Evolutionary conservation across 1,284 basidiomycete species (phyloP).

Genomic region (Lignosus rhinocerotis): DNA sequence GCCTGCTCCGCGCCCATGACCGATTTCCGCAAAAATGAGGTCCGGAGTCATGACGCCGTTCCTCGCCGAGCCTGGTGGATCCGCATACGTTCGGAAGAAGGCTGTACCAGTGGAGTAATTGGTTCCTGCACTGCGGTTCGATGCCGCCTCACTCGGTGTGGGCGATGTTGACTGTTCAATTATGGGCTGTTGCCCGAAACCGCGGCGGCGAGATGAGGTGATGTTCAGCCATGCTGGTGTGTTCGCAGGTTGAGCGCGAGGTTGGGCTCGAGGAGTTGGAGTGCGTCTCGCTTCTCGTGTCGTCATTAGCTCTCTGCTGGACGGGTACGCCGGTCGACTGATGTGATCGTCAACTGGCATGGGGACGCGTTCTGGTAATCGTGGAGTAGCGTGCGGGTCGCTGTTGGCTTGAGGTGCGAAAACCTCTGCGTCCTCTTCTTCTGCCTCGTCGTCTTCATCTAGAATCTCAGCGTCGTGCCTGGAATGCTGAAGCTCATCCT

Average conservation of each 20-base stretch:
- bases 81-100: slow-evolving; percentile 64
- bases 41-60: slow-evolving; percentile 71
- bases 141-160: slow-evolving; percentile 55
- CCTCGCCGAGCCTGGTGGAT: slow-evolving; percentile 41
- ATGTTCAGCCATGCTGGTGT: slow-evolving; percentile 20
- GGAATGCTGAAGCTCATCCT: slow-evolving; percentile 16
- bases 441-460: slow-evolving; percentile 54
- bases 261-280: slow-evolving; percentile 22
- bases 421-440: slow-evolving; percentile 46
- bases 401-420: slow-evolving; percentile 22
- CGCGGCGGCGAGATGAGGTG: slow-evolving; percentile 34
- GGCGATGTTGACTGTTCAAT: slow-evolving; percentile 61
- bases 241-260: slow-evolving; percentile 15
- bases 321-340: neutral
- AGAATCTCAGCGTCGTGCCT: slow-evolving; percentile 37
- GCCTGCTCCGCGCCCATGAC: slow-evolving; percentile 63
- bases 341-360: slow-evolving; percentile 6
- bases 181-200: slow-evolving; percentile 61
- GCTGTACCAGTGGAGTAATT: slow-evolving; percentile 54
- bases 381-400: slow-evolving; percentile 11
- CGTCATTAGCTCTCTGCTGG: slow-evolving; percentile 24
- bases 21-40: slow-evolving; percentile 73
- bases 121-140: slow-evolving; percentile 53
- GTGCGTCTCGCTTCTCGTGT: slow-evolving; percentile 25
- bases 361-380: slow-evolving; percentile 9